Evolutionary conservation across 2,329 filamentous ascomycete species (phyloP), one percentile per base, ranked within the genome.

Genomic region (Juglanconis sp.): DNA sequence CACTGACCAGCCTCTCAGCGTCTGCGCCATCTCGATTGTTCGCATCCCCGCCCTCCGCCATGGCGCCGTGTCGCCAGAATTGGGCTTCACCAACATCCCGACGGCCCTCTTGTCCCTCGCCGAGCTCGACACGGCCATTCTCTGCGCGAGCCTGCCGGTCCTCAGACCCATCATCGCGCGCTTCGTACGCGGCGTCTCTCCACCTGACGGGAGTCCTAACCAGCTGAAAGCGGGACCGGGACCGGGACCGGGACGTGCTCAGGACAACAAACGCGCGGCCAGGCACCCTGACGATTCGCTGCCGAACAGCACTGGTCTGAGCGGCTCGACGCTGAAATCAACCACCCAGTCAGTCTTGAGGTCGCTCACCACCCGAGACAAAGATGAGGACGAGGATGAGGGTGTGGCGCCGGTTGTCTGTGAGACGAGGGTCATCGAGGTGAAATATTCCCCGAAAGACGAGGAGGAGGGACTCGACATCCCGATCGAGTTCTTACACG

Each of bases 71-170:
- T 58, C 56, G 3, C 48, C 56, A 1, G 58, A 60, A 10, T 47
- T 36, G 17, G 56, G 53, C 1, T 60, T 51, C 15, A 54, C 52
- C 35, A 56, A 60, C 15, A 46, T 56, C 8, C 31, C 54, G 4
- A 51, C 58, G 7, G 52, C 53, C 17, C 11, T 54, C 7, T 60
- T 44, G 53, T 60, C 58, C 0, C 52, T 60, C 32, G 58, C 51
- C 2, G 58, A 60, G 31, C 9, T 60, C 3, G 52, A 51, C 8
- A 49, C 53, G 4, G 58, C 52, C 31, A 60, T 60, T 2, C 5
- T 60, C 4, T 60, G 58, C 13, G 49, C 58, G 17, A 56, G 52
- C 47, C 36, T 7, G 67, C 75, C 30, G 66, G 46, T 54, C 4
- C 53, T 60, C 10, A 46, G 58, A 13, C 58, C 58, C 7, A 34